Evolutionary conservation across 2,329 filamentous ascomycete species (phyloP), one percentile per base, ranked within the genome.

Genomic region (Colletotrichum orchidophilum): DNA sequence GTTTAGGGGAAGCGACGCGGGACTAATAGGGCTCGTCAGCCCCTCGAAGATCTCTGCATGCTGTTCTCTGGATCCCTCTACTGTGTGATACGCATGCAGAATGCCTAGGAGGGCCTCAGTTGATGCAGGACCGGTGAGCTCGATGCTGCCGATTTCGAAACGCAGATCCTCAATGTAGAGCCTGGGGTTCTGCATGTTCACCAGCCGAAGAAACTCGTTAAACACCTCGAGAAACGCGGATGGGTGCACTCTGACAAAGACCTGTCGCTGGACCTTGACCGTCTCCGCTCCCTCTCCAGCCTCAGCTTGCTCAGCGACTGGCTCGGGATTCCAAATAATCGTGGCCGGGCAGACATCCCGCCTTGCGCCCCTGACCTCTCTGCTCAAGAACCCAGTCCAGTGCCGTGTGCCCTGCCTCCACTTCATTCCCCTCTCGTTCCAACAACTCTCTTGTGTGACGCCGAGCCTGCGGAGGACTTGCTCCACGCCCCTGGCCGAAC

Each of bases 201-300:
- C 84, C 1, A 90, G 80, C 2, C 84, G 83, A 18, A 90, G 76
- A 2, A 94, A 79, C 71, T 92, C 87, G 26, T 90, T 84, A 84
- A 93, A 95, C 0, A 92, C 80, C 75, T 93, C 88, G 1, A 90
- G 81, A 76, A 94, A 96, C 7, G 93, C 92, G 24, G 95, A 92
- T 2, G 96, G 96, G 79, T 98, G 96, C 1, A 96, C 83, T 65
- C 95, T 87, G 62, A 98, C 81, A 66, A 96, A 90, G 1, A 94
- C 78, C 18, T 87, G 84, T 79, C 81, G 76, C 49, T 80, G 78
- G 0, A 27, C 31, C 72, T 77, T 79, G 49, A 70, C 76, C 1
- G 73, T 66, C 11, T 78, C 71, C 5, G 57, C 54, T n/a, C 55
- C 46, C 8, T 70, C 63, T 1, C 69, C 69, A 5, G 80, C 74